These are phyloP conservation scores for Serendipita sp. DNA, from an alignment of 768 basidiomycete genomes.

Conservation along the genomic window DNA sequence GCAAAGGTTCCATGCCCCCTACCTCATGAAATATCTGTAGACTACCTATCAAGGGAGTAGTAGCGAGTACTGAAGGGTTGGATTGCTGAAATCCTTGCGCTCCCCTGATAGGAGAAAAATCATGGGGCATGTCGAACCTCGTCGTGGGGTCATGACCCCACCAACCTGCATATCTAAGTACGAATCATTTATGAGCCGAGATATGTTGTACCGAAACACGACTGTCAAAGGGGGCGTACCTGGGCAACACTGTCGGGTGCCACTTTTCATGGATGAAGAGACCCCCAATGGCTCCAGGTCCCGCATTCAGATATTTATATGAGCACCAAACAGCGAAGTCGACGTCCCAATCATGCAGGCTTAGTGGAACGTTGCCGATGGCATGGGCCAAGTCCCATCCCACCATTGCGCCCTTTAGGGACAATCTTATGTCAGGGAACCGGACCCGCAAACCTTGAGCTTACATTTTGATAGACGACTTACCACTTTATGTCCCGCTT, in stretches of 20 bases:
- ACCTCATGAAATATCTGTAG: slow-evolving; percentile 65
- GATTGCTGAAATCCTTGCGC: slow-evolving; percentile 95
- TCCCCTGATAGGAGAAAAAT: slow-evolving; percentile 70
- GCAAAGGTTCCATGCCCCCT: slow-evolving; percentile 54
- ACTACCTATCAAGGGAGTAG: slow-evolving; percentile 69
- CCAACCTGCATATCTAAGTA: slow-evolving; percentile 76
- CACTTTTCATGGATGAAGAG: slow-evolving; percentile 78
- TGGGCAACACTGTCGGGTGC: slow-evolving; percentile 45
- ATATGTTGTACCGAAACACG: neutral
- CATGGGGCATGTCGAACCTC: slow-evolving; percentile 79
- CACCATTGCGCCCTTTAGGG: slow-evolving; percentile 71
- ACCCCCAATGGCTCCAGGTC: slow-evolving; percentile 95
- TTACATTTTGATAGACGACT: slow-evolving; percentile 8
- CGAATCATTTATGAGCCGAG: slow-evolving; percentile 15
- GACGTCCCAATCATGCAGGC: slow-evolving; percentile 82
- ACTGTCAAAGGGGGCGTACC: slow-evolving; percentile 24
- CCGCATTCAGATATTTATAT: slow-evolving; percentile 95
- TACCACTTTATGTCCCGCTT: slow-evolving; percentile 72
- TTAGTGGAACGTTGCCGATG: slow-evolving; percentile 79
- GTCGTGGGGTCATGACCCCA: slow-evolving; percentile 88
- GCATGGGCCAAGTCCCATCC: slow-evolving; percentile 98
- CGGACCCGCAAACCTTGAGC: neutral
- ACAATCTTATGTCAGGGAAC: slow-evolving; percentile 8
- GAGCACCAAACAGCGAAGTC: slow-evolving; percentile 99
- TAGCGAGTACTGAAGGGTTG: slow-evolving; percentile 72